Base-by-base conservation (phyloP, 2,329 filamentous ascomycete species). In the Pseudogymnoascus sp. region DNA sequence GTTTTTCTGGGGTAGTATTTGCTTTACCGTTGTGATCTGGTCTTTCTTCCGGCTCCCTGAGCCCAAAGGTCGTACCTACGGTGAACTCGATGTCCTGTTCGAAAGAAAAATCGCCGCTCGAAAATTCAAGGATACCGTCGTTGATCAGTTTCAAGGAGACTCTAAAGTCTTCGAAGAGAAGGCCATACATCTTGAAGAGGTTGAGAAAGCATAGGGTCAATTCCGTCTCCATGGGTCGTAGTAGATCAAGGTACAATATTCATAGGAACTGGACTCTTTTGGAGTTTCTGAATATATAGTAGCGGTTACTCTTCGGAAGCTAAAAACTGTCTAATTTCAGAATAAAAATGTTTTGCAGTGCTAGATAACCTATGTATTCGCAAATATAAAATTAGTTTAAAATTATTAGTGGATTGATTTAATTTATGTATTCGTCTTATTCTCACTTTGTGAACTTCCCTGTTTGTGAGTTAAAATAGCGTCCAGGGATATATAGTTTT, bases 1-100 rank as follows among this genome's bases (percentile, higher is more conserved):
- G 35, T 93, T 94, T 77, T 94, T 95, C 79, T 95, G 90, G 91
- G 81, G 82, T 80, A 91, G 89, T 0, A 85, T 89, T 63, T 92
- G 89, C 77, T 90, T 91, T 77, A 75, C 86, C 63, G 94, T 90
- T 77, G 85, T 92, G 70, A 77, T 94, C 14, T 96, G 93, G 76
- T 88, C 88, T 0, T 92, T 84, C 72, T 92, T 91, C 79, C 83
- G 89, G n/a, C 79, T 92, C 0, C 91, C 91, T 0, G 91, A 96
- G 72, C 90, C 91, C 0, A 80, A 79, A 3, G 91, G 89, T 12
- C 84, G 90, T 53, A 89, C 89, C 0, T 96, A 92, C 71, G 91
- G 90, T 3, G 91, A 96, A 75, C 77, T 96, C 63, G 91, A 96
- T 73, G 71, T 93, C 61, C 79, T 96, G 59, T 96, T 96, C 70